Evolutionary conservation across 2,329 filamentous ascomycete species (phyloP), one percentile per base, ranked within the genome.

Genomic region (Penicillium sp.): DNA sequence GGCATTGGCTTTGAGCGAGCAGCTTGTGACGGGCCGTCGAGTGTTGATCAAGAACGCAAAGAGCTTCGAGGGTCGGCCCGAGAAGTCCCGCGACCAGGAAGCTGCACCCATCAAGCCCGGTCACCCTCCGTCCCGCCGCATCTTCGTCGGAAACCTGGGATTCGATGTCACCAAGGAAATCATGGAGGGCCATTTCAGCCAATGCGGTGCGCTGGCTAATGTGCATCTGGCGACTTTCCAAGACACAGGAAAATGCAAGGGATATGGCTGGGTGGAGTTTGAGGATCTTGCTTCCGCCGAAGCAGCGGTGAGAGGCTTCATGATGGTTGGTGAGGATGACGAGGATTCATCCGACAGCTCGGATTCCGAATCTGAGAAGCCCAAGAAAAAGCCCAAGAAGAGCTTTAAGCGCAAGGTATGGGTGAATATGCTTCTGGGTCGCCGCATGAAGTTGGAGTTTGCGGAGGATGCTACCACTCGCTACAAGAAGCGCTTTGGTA

Each of bases 201-300:
- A 88, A 72, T 98, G 93, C 71, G 95, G 95, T 50, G 82, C 88
- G 60, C 86, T 98, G 60, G 85, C 88, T 52, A 90, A 90, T 78
- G 84, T 91, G 62, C 93, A 96, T 77, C 81, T 98, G 64, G 95
- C 95, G 3, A 96, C 93, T 0, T 99, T 99, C 71, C 91, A 98
- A 75, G 96, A 99, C 74, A 89, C 89, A 21, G 95, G 95, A 44
- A 99, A 98, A 79, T 99, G 95, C 81, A 98, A 98, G 79, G 96
- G 95, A 19, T 99, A 89, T 77, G 95, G 89, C 6, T 99, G 95
- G 93, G 87, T 99, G 59, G 90, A 90, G 60, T 99, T 98, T 76
- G 87, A 88, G 71, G 87, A 92, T 50, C 71, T 93, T 11, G 87
- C 90, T 55, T 84, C 89, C 0, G 91, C 91, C 0, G 85, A 87